Conservation (phyloP, 192 early-diverging fungal species). For the Coemansia sp. region DNA sequence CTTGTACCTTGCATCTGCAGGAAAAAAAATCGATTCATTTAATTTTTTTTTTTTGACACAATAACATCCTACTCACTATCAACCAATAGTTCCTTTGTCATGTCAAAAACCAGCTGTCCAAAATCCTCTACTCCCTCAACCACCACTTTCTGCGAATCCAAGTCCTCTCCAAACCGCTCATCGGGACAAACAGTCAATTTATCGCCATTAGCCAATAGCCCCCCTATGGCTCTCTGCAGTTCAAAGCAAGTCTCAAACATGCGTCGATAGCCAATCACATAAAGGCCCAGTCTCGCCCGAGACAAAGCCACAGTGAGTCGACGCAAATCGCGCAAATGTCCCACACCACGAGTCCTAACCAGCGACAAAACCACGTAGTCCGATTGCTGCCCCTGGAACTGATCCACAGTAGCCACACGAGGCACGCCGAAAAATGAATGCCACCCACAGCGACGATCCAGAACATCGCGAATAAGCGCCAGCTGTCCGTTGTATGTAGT, state of each 20-base stretch:
- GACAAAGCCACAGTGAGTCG: constrained; percentile 93
- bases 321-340: constrained; percentile 90
- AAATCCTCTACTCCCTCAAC: constrained; percentile 37
- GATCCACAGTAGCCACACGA: constrained; percentile 89
- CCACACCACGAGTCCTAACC: constrained; percentile 85
- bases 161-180: constrained; percentile 50
- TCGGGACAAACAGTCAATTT: constrained; percentile 55
- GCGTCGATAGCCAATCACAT: constrained; percentile 77
- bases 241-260: constrained; percentile 84
- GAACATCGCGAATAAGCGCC: constrained; percentile 86
- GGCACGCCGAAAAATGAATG: constrained; percentile 84
- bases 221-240: constrained; percentile 65
- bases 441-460: constrained; percentile 82
- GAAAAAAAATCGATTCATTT: no score
- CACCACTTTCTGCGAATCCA: not conserved
- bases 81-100: constrained; percentile 10
- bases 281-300: constrained; percentile 88
- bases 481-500: constrained; percentile 98
- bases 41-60: not conserved
- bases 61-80: not conserved
- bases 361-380: constrained; percentile 93
- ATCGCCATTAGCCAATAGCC: constrained; percentile 63
- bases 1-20: not conserved
- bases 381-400: constrained; percentile 94
- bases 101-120: constrained; percentile 26